phyloP scores from a whole-genome alignment of 2,329 filamentous ascomycete genomes.

The Cercospora berteroae region DNA sequence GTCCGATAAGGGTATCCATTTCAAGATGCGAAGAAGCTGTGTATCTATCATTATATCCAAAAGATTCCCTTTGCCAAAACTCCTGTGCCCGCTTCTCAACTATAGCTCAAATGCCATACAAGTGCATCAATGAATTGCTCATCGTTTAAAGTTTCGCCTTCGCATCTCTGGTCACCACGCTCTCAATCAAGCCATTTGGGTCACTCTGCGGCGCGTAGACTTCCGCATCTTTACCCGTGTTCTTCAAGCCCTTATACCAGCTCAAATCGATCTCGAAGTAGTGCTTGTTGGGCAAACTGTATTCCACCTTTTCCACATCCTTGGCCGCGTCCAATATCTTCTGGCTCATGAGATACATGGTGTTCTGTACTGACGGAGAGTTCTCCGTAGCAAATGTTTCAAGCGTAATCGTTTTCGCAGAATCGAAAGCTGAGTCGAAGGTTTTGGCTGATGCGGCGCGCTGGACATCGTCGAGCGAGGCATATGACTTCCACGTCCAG shows the following conservation, averaged over 20 bases:
- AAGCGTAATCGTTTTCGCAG: slow-evolving; percentile 80
- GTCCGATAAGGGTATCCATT: background rate
- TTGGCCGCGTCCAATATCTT: slow-evolving; percentile 76
- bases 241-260: slow-evolving; percentile 95
- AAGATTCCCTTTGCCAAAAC: background rate
- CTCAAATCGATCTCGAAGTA: slow-evolving; percentile 96
- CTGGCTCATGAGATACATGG: slow-evolving; percentile 98
- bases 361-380: slow-evolving; percentile 90
- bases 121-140: background rate
- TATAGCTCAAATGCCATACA: background rate
- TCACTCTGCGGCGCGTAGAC: slow-evolving; percentile 91
- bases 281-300: slow-evolving; percentile 93
- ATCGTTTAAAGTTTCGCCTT: slow-evolving; percentile 27
- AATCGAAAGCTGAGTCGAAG: slow-evolving; percentile 77
- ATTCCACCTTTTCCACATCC: slow-evolving; percentile 69
- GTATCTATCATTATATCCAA: background rate
- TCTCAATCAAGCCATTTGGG: slow-evolving; percentile 94
- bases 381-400: slow-evolving; percentile 86
- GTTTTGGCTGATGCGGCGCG: slow-evolving; percentile 56
- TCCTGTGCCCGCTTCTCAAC: background rate
- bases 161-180: slow-evolving; percentile 69
- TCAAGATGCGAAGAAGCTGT: background rate
- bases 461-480: slow-evolving; percentile 65
- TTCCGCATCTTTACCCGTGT: slow-evolving; percentile 92
- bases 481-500: slow-evolving; percentile 81